These are phyloP conservation scores for Arthroderma sp. DNA, from an alignment of 2,329 filamentous ascomycete species.

Conservation along the genomic window DNA sequence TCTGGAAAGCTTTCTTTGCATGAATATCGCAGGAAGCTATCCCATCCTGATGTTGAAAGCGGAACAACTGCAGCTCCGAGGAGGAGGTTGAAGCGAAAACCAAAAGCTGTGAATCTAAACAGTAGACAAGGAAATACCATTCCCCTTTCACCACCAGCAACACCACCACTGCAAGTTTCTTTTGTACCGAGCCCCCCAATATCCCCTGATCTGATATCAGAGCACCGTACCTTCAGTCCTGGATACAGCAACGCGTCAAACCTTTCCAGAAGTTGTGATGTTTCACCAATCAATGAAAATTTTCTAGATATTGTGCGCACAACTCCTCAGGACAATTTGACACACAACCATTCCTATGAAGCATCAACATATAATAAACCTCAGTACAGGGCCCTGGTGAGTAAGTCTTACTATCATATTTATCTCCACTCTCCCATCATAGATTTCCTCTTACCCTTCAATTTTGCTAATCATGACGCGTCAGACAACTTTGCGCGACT, in stretches of 20 bases:
- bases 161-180: conserved; percentile 5
- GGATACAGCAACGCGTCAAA: neutral
- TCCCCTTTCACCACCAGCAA: conserved; percentile 14
- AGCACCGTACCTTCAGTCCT: neutral
- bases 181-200: neutral
- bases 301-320: neutral
- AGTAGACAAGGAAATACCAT: conserved; percentile 3
- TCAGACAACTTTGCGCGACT: conserved; percentile 13
- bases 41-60: conserved; percentile 6
- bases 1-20: conserved; percentile 14
- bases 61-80: conserved; percentile 5
- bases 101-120: conserved; percentile 15
- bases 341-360: neutral
- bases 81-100: conserved; percentile 14
- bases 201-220: neutral
- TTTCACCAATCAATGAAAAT: neutral
- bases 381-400: conserved; percentile 10
- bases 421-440: neutral
- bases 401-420: conserved; percentile 10
- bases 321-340: neutral
- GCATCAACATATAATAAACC: neutral
- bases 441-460: neutral
- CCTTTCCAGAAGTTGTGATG: neutral
- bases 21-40: conserved; percentile 15
- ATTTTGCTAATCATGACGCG: conserved; percentile 11